These are phyloP conservation scores for Colletotrichum ledebouriae DNA, from an alignment of 2,329 filamentous ascomycete genomes.

Conservation along the genomic window DNA sequence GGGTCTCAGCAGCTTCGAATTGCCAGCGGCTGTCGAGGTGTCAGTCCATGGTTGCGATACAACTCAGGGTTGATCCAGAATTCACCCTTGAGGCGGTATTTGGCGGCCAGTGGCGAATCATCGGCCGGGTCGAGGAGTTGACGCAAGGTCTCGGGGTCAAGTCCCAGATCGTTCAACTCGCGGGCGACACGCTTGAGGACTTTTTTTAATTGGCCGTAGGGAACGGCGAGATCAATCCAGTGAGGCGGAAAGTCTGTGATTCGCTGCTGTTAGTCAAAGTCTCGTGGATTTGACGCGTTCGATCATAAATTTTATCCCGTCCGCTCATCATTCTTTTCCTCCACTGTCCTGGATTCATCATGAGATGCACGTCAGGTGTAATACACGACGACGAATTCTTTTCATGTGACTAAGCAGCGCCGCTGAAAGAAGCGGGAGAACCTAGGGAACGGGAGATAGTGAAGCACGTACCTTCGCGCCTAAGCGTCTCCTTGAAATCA, in stretches of 20 bases:
- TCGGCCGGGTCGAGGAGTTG: conserved; percentile 70
- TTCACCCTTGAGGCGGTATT: conserved; percentile 69
- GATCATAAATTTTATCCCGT: too few relatives aligned
- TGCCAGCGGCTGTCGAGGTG: conserved; percentile 50
- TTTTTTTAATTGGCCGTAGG: conserved; percentile 89
- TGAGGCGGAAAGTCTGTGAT: conserved; percentile 77
- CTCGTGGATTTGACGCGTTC: too few relatives aligned
- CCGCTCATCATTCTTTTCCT: too few relatives aligned
- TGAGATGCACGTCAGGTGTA: not conserved
- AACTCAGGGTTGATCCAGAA: not conserved
- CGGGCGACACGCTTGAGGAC: conserved; percentile 83
- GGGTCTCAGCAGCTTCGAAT: conserved; percentile 69
- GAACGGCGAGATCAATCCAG: conserved; percentile 81
- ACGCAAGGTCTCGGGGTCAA: conserved; percentile 78
- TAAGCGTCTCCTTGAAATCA: conserved; percentile 78
- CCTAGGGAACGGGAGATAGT: too few relatives aligned
- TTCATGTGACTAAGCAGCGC: not conserved
- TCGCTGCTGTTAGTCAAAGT: not conserved
- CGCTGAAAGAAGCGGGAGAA: too few relatives aligned
- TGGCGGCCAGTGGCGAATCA: conserved; percentile 60
- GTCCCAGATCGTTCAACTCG: conserved; percentile 78
- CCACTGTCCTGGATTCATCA: not conserved
- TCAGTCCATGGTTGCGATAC: not conserved
- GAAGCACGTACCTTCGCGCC: conserved; percentile 65
- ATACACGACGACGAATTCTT: too few relatives aligned